phyloP scores from a whole-genome alignment of 768 basidiomycete species.

The Boletales sp. region DNA sequence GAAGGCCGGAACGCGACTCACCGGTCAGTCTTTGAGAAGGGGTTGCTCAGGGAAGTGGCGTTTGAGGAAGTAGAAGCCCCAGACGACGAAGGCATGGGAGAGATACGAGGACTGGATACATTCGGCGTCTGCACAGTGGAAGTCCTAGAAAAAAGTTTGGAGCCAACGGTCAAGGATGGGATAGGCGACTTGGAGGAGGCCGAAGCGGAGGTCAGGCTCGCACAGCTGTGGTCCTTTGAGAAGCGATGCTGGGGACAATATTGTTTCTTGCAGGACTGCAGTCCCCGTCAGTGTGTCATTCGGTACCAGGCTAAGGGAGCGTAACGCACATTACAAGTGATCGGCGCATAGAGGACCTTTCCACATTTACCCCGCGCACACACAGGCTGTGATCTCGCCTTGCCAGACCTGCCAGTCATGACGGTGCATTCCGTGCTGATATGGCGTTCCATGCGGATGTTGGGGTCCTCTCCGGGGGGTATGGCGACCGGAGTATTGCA shows the following conservation, averaged over 20 bases:
- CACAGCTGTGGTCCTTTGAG: conserved; percentile 66
- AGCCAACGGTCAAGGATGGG: not conserved
- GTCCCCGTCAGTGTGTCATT: not conserved
- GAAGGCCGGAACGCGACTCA: conserved; percentile 39
- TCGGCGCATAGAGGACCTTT: conserved; percentile 72
- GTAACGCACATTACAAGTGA: conserved; percentile 64
- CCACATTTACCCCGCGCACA: conserved; percentile 64
- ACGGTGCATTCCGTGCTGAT: conserved; percentile 63
- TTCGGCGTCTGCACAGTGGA: conserved; percentile 5
- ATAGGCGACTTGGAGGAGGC: conserved; percentile 10
- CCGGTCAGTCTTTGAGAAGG: conserved; percentile 57
- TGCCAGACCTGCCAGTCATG: conserved; percentile 59
- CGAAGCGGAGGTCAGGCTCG: conserved; percentile 13
- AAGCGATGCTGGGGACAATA: conserved; percentile 82
- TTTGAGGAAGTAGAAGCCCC: conserved; percentile 11
- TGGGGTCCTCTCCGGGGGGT: conserved; percentile 76
- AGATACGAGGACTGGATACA: conserved; percentile 1
- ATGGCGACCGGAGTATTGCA: conserved; percentile 75
- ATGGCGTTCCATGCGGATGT: conserved; percentile 76
- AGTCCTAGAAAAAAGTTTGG: conserved; percentile 7
- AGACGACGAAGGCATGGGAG: conserved; percentile 5
- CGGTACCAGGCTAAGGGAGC: not conserved
- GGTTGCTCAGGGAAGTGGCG: conserved; percentile 25
- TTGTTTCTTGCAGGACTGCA: conserved; percentile 64
- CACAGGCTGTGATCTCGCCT: conserved; percentile 45